A percentile compares a stretch with the other conserved stretches of the same genome.
phyloP scores from a whole-genome alignment of 2,329 filamentous ascomycete genomes.

The Penicillium occitanis region DNA sequence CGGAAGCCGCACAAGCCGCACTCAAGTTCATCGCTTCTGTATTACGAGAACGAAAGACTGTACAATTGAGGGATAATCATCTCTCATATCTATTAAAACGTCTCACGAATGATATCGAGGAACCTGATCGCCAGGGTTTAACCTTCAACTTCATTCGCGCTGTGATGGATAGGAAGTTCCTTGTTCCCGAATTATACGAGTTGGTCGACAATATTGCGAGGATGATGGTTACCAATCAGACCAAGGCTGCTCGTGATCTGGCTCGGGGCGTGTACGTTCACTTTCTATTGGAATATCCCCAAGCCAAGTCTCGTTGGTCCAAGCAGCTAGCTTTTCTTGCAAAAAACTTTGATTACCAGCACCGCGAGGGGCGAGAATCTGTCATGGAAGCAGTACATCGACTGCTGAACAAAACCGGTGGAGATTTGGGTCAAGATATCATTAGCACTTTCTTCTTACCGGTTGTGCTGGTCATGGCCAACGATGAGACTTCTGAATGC shows the following conservation, averaged over 20 bases:
- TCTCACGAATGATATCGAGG: slow-evolving; percentile 83
- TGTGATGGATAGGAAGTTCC: slow-evolving; percentile 78
- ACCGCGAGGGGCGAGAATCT: slow-evolving; percentile 83
- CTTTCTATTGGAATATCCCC: slow-evolving; percentile 91
- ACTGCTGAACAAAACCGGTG: slow-evolving; percentile 79
- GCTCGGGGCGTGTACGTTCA: slow-evolving; percentile 89
- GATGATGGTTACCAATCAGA: slow-evolving; percentile 96
- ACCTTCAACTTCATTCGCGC: slow-evolving; percentile 93
- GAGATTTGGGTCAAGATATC: slow-evolving; percentile 79
- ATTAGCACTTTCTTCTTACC: slow-evolving; percentile 80
- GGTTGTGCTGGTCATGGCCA: slow-evolving; percentile 78
- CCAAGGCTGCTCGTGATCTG: slow-evolving; percentile 80
- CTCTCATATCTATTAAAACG: slow-evolving; percentile 79
- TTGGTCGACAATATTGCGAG: slow-evolving; percentile 82
- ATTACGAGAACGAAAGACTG: slow-evolving; percentile 74
- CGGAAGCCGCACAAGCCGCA: slow-evolving; percentile 81
- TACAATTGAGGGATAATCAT: slow-evolving; percentile 75
- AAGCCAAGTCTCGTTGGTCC: slow-evolving; percentile 81
- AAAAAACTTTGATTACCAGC: slow-evolving; percentile 85
- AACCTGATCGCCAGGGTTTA: slow-evolving; percentile 86
- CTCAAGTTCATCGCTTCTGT: slow-evolving; percentile 85
- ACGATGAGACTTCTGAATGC: slow-evolving; percentile 85
- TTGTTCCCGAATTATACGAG: slow-evolving; percentile 88
- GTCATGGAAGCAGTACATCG: slow-evolving; percentile 90
- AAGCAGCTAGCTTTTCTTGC: slow-evolving; percentile 88